phyloP scores from a whole-genome alignment of 768 basidiomycete species.

The Trichaptum fuscoviolaceum region DNA sequence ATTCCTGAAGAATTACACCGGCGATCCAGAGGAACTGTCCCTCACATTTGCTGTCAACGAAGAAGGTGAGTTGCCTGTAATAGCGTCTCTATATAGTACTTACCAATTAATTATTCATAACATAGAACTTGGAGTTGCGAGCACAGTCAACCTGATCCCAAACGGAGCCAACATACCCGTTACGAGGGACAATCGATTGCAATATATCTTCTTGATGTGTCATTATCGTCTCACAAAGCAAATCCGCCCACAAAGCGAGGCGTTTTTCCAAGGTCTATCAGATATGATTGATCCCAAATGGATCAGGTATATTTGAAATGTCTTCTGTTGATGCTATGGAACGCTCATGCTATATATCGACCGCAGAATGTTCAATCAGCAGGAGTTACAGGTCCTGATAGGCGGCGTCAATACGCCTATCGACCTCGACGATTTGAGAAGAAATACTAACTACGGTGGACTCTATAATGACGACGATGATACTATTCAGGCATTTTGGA shows the following conservation, averaged over 20 bases:
- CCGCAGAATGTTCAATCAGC: conserved; percentile 91
- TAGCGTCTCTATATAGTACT: neutral
- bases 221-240: conserved; percentile 87
- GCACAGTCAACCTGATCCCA: conserved; percentile 71
- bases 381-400: conserved; percentile 87
- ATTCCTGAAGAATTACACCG: conserved; percentile 88
- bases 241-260: conserved; percentile 77
- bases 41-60: conserved; percentile 85
- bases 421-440: conserved; percentile 74
- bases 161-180: conserved; percentile 80
- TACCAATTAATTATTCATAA: conserved; percentile 6
- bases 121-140: conserved; percentile 76
- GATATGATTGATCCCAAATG: conserved; percentile 91
- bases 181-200: conserved; percentile 82
- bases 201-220: conserved; percentile 86
- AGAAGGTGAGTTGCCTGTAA: conserved; percentile 53
- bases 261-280: conserved; percentile 88
- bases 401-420: conserved; percentile 85
- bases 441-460: conserved; percentile 80
- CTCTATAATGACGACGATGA: conserved; percentile 63
- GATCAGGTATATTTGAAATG: conserved; percentile 49
- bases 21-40: conserved; percentile 81
- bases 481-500: conserved; percentile 82
- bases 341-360: conserved; percentile 14
- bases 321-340: conserved; percentile 5